Conservation (phyloP, 2,329 filamentous ascomycete genomes). For the Claviceps sp. region DNA sequence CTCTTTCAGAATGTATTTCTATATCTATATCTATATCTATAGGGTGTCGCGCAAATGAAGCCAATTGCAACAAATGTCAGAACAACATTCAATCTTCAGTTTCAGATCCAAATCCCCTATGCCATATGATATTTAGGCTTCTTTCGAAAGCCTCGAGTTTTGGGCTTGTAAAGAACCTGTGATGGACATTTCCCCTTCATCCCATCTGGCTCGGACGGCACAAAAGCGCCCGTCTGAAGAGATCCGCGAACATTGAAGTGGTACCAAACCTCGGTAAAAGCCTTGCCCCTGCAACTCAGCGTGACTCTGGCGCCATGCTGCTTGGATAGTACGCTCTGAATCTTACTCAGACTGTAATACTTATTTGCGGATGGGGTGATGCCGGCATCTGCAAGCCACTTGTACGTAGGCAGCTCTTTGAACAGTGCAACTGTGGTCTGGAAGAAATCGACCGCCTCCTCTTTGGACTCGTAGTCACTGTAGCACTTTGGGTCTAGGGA, state of each 20-base stretch:
- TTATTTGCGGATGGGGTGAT: conserved; percentile 38
- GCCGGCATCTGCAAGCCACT: conserved; percentile 45
- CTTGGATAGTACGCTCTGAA: conserved; percentile 43
- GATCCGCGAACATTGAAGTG: conserved; percentile 49
- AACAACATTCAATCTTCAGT: no score
- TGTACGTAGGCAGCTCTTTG: conserved; percentile 53
- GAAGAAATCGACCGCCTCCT: conserved; percentile 60
- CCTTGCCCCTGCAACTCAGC: conserved; percentile 37
- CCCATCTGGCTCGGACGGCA: conserved; percentile 40
- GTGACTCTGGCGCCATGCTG: conserved; percentile 41
- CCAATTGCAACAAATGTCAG: no score
- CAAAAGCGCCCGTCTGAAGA: conserved; percentile 45
- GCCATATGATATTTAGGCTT: no score
- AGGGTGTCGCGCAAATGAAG: not conserved
- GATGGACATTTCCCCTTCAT: conserved; percentile 48
- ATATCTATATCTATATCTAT: no score
- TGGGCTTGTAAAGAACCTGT: conserved; percentile 46
- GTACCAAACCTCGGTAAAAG: conserved; percentile 44
- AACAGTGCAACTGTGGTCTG: conserved; percentile 51
- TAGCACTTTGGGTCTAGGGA: conserved; percentile 58
- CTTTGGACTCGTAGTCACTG: conserved; percentile 39
- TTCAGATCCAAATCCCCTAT: no score
- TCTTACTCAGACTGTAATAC: conserved; percentile 44
- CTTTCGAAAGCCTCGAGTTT: not conserved
- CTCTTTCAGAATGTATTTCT: no score